These are phyloP conservation scores for Talaromyces sp. DNA, from an alignment of 2,329 filamentous ascomycete species.

Conservation along the genomic window DNA sequence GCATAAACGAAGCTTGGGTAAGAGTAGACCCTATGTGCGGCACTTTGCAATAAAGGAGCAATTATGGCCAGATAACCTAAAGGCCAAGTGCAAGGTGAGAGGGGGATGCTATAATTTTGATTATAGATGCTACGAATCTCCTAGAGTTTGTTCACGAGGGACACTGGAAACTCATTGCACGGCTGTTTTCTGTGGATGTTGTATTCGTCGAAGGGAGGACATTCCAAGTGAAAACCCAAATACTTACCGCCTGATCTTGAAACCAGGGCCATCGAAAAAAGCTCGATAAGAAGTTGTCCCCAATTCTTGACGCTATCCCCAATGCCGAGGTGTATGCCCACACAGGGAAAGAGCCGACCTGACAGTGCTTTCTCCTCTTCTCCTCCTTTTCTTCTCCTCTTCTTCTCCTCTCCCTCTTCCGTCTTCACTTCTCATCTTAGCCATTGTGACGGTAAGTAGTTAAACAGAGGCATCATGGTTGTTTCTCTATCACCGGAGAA, in stretches of 20 bases:
- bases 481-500: not conserved
- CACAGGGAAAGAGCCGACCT: no score
- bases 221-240: no score
- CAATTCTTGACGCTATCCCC: no score
- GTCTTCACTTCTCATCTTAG: not conserved
- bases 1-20: not conserved
- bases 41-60: not conserved
- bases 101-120: conserved; percentile 10
- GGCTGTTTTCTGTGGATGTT: conserved; percentile 9
- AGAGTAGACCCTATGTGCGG: not conserved
- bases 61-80: not conserved
- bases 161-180: conserved; percentile 4
- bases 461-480: not conserved
- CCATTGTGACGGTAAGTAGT: not conserved
- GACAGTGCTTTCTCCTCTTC: no score
- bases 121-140: conserved; percentile 5
- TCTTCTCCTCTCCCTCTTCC: no score
- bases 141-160: not conserved
- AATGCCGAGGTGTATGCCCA: no score
- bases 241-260: no score
- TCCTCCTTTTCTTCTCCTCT: no score
- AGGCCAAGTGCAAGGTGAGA: not conserved
- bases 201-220: conserved; percentile 8
- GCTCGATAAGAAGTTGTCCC: no score
- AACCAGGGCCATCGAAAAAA: no score